Evolutionary conservation across 2,329 filamentous ascomycete genomes (phyloP).

Genomic region (Diplodia corticola): DNA sequence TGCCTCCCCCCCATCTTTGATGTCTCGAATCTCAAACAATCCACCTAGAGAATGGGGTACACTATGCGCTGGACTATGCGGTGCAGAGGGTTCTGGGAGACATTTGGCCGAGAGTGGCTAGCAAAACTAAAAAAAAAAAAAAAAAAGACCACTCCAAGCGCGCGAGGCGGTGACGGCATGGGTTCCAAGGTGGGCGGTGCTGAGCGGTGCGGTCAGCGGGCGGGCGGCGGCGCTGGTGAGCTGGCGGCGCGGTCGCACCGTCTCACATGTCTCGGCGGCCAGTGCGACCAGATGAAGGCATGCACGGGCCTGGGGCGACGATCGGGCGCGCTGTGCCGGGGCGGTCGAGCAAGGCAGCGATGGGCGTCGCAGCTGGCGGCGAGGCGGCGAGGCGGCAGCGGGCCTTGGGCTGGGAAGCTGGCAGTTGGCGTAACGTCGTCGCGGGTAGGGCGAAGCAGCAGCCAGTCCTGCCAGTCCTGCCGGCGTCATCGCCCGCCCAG

Average conservation of each 20-base stretch:
- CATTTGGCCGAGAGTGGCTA: slow-evolving; percentile 12
- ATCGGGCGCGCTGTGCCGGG: neutral
- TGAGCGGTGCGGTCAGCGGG: neutral
- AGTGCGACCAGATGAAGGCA: neutral
- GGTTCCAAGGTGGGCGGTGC: neutral
- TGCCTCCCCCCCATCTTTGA: no score
- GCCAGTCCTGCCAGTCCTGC: no score
- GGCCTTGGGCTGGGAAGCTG: neutral
- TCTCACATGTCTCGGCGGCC: slow-evolving; percentile 3
- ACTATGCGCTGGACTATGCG: neutral
- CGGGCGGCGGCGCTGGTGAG: neutral
- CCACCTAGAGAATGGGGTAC: no score
- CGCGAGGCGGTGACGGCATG: slow-evolving; percentile 1
- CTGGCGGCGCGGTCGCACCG: slow-evolving; percentile 6
- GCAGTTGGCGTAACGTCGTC: neutral
- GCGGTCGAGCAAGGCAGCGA: neutral
- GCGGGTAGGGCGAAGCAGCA: slow-evolving; percentile 7
- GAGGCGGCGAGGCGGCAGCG: neutral
- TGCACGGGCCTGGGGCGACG: slow-evolving; percentile 6
- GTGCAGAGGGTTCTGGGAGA: slow-evolving; percentile 14
- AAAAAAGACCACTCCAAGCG: no score
- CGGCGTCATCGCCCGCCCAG: neutral
- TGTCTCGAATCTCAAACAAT: no score
- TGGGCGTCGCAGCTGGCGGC: slow-evolving; percentile 2
- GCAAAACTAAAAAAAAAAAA: slow-evolving; percentile 13